Base-by-base conservation (phyloP, 2,329 filamentous ascomycete genomes). In the Pestalotiopsis sp. region DNA sequence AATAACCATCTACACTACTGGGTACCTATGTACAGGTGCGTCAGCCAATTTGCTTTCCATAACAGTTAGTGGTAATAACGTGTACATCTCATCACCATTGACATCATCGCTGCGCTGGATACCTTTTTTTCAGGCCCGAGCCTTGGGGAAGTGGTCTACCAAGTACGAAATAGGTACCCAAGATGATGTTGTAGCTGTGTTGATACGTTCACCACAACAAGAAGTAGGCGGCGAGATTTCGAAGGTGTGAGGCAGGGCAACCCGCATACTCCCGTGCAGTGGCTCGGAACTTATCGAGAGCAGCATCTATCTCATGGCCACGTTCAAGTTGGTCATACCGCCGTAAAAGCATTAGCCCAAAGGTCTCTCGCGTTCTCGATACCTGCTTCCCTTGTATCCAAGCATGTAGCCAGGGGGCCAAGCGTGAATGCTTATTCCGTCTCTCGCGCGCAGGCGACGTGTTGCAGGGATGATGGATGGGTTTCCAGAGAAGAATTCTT, bases 401-500 rank as follows among this genome's bases (percentile, higher is more conserved):
- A n/a, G 14, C 45, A 52, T 9, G 41, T 45, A 45, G 7, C 45
- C 17, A 52, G 45, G 45, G 45, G 45, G 45, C 31, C 31, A 36
- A 36, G 31, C 31, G 31, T 36, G 31, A 36, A 36, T 36, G 31
- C 31, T 36, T 45, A 14, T 45, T 45, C 41, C 13, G 13, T 17
- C 25, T 7, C 13, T 23, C 12, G 12, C 27, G 17, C 14, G 14
- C 36, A n/a, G 27, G 31, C 27, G 36, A 61, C 59, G 59, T 61
- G 27, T 61, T 14, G 36, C 59, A 61, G 59, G 59, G 59, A 39
- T 61, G 17, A 61, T 39, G 59, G 31, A 61, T 61, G 17, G 23
- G 23, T 36, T 36, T 36, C 4, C 13, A 61, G 59, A 61, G 59
- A 61, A 61, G 59, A 61, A 36, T 61, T 61, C 59, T 61, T 61